phyloP scores from a whole-genome alignment of 176 grass and related monocot genomes.

The Leersia perrieri region DNA sequence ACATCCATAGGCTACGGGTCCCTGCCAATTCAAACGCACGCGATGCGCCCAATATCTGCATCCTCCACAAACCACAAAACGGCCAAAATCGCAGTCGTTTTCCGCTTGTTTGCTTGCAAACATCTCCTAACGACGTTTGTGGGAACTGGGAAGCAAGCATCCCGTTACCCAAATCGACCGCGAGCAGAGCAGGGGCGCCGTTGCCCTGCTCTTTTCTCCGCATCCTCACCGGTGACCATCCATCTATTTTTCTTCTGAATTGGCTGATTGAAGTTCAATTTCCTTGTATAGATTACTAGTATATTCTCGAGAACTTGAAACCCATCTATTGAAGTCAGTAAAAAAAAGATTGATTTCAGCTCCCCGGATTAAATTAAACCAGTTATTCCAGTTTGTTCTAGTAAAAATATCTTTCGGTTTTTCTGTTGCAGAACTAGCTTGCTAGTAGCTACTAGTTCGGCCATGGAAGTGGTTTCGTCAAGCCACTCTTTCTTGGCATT shows the following conservation, averaged over 20 bases:
- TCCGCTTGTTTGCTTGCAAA: not conserved
- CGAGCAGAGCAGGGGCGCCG: too few species aligned
- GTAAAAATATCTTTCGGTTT: not conserved
- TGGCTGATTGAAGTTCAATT: not conserved
- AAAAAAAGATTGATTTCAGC: too few species aligned
- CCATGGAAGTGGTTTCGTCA: constrained; percentile 73
- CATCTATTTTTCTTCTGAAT: too few species aligned
- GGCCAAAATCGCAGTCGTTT: not conserved
- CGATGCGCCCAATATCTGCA: too few species aligned
- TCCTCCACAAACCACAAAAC: too few species aligned
- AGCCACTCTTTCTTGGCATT: constrained; percentile 53
- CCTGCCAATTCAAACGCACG: too few species aligned
- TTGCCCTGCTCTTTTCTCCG: too few species aligned
- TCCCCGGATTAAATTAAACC: not conserved
- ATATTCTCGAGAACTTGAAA: not conserved
- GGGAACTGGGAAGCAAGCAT: too few species aligned
- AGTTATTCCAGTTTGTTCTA: not conserved
- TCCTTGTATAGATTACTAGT: too few species aligned
- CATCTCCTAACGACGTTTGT: not conserved
- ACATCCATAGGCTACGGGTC: too few species aligned
- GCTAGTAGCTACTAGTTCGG: not conserved
- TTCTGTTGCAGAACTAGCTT: constrained; percentile 24
- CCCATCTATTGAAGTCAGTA: not conserved
- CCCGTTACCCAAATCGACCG: not conserved
- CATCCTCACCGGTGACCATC: too few species aligned